These are phyloP conservation scores for Dictyostelium purpureum DNA, from an alignment of 78 protist species.

Conservation along the genomic window DNA sequence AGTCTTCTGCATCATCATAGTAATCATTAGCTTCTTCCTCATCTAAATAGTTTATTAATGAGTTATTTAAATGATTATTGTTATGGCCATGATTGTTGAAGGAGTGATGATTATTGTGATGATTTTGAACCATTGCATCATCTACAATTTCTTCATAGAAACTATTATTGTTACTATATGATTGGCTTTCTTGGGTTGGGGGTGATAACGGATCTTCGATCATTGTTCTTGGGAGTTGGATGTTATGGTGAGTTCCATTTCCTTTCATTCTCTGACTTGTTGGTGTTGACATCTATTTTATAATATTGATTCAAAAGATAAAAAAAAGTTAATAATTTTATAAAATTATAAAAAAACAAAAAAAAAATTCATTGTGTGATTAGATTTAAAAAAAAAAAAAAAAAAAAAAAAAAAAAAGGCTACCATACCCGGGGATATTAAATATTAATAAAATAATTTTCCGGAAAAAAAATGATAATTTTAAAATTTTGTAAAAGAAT, in stretches of 20 bases:
- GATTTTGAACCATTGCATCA: background rate
- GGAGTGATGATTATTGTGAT: background rate
- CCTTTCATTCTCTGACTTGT: background rate
- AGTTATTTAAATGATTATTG: background rate
- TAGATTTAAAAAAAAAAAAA: too few species aligned
- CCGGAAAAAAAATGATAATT: too few species aligned
- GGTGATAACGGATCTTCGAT: background rate
- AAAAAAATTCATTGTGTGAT: too few species aligned
- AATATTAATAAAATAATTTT: too few species aligned
- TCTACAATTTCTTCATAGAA: background rate
- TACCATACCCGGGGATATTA: too few species aligned
- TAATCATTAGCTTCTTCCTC: background rate
- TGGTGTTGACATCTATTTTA: background rate
- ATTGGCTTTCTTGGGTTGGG: background rate
- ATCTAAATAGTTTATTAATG: background rate
- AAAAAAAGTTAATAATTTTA: background rate
- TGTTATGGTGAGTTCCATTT: background rate
- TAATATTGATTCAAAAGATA: too few species aligned
- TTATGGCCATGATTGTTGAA: background rate
- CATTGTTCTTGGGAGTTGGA: background rate
- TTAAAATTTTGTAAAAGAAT: too few species aligned
- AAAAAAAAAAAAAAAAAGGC: too few species aligned
- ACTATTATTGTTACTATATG: background rate
- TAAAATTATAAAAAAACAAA: background rate
- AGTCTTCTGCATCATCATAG: background rate